Evolutionary conservation across 495 filamentous ascomycete genomes (phyloP), one percentile per base, ranked within the genome.

Genomic region (Penicillium psychrofluorescens): DNA sequence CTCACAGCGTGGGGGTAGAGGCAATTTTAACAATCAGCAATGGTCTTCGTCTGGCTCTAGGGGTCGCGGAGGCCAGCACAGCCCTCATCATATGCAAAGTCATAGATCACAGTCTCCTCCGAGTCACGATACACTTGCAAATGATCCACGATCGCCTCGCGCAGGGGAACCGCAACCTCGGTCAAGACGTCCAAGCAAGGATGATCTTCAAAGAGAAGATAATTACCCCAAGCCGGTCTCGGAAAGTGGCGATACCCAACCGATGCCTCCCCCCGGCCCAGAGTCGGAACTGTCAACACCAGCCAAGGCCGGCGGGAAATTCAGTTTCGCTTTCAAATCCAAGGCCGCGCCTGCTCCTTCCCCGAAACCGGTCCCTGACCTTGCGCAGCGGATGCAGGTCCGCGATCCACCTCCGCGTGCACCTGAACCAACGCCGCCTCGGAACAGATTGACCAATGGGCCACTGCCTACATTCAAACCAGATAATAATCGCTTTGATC

Each of bases 311-410:
- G 77, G 72, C 11, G 82, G 81, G 32, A 91, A 89, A 59, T 88
- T 95, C 53, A 89, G 86, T 54, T 95, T 95, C 62, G 84, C 87
- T 10, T 83, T 95, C 62, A 94, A 92, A 58, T 69, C 79, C 0
- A 92, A 92, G 46, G 64, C 78, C 14, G 64, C 74, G 6, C 67
- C 79, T 13, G 65, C 77, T 15, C 58, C 71, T 7, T 54, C 70
- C 8, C 74, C 85, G 4, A 85, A 88, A 47, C 78, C 83, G 7
- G 86, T 74, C n/a, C 70, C 74, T 75, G 70, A 89, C 79, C 45
- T 84, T 33, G 65, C 81, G 2, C 79, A 82, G 46, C 84, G 85
- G 42, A 79, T 88, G 66, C 83, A 83, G 47, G 77, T 66, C 35
- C 63, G 64, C 41, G 70, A 73, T 35, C 70, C 73, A 15, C 61